These are phyloP conservation scores for Ustilago nuda DNA, from an alignment of 1,284 basidiomycete genomes.

Conservation along the genomic window DNA sequence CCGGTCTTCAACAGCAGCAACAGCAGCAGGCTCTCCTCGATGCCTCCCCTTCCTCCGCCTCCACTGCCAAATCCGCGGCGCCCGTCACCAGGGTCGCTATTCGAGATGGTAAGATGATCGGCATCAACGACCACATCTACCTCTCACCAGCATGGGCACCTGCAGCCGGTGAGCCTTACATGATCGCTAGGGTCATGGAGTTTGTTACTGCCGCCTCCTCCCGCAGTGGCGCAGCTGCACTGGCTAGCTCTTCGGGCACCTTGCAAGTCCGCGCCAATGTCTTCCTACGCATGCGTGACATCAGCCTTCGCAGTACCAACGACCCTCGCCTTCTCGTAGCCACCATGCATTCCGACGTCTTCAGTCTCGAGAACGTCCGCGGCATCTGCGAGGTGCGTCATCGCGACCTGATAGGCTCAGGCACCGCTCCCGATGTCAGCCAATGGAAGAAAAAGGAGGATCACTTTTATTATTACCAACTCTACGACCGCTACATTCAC, in stretches of 20 bases:
- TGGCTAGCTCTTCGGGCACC: constrained; percentile 70
- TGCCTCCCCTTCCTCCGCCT: constrained; percentile 31
- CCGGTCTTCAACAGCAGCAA: constrained; percentile 44
- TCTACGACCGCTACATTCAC: constrained; percentile 97
- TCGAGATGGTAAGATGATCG: constrained; percentile 57
- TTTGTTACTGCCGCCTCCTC: constrained; percentile 83
- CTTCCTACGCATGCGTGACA: constrained; percentile 91
- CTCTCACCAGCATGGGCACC: constrained; percentile 89
- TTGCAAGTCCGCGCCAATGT: constrained; percentile 82
- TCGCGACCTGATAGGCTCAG: constrained; percentile 83
- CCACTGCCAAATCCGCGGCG: constrained; percentile 39
- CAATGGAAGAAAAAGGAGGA: constrained; percentile 96
- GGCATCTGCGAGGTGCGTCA: constrained; percentile 92
- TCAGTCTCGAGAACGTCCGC: constrained; percentile 89
- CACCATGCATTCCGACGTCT: constrained; percentile 93
- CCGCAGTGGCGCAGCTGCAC: constrained; percentile 76
- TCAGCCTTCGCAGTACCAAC: constrained; percentile 83
- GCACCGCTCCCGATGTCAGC: constrained; percentile 77
- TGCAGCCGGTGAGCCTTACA: constrained; percentile 87
- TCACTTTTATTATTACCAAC: constrained; percentile 91
- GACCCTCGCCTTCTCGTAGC: constrained; percentile 90
- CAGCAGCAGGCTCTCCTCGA: constrained; percentile 49
- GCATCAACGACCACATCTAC: constrained; percentile 84
- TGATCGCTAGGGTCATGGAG: constrained; percentile 93
- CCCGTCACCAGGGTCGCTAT: constrained; percentile 56